Evolutionary conservation across 768 basidiomycete genomes (phyloP).

Genomic region (Leccinum pellstonianum): DNA sequence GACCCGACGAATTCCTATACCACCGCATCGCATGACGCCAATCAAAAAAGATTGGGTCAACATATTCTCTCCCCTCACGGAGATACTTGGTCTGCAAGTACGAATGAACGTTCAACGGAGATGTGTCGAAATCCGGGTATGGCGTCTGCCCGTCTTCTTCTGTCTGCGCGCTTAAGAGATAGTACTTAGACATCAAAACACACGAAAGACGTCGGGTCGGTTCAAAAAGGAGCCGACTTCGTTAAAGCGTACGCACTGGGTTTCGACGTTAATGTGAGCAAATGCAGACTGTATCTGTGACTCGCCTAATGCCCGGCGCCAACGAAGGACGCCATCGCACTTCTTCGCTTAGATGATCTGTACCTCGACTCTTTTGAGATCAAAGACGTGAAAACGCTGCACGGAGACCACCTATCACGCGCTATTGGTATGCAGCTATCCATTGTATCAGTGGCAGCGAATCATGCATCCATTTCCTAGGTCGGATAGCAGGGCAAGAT

Average conservation of each 20-base stretch:
- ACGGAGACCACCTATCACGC: conserved; percentile 97
- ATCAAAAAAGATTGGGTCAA: conserved; percentile 95
- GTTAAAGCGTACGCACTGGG: conserved; percentile 93
- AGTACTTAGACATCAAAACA: conserved; percentile 81
- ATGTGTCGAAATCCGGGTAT: conserved; percentile 89
- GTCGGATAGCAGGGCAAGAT: conserved; percentile 97
- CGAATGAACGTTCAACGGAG: conserved; percentile 92
- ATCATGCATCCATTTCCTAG: conserved; percentile 36
- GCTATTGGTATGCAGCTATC: conserved; percentile 74
- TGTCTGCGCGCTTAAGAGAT: conserved; percentile 8
- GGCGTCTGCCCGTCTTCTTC: conserved; percentile 29
- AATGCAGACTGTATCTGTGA: background rate
- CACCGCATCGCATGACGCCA: conserved; percentile 97
- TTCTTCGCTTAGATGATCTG: conserved; percentile 92
- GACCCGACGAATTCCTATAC: conserved; percentile 85
- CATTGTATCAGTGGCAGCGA: background rate
- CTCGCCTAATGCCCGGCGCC: conserved; percentile 6
- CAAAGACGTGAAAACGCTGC: conserved; percentile 97
- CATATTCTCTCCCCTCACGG: conserved; percentile 92
- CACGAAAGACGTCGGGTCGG: conserved; percentile 87
- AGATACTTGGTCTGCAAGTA: conserved; percentile 92
- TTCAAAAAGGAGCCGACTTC: conserved; percentile 98
- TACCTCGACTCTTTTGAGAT: conserved; percentile 99
- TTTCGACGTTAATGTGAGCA: conserved; percentile 87
- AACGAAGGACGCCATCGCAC: conserved; percentile 86